A percentile compares a stretch with the other conserved stretches of the same genome.
These are phyloP conservation scores for Peribolospora baueri DNA, from an alignment of 768 basidiomycete genomes.

Conservation along the genomic window DNA sequence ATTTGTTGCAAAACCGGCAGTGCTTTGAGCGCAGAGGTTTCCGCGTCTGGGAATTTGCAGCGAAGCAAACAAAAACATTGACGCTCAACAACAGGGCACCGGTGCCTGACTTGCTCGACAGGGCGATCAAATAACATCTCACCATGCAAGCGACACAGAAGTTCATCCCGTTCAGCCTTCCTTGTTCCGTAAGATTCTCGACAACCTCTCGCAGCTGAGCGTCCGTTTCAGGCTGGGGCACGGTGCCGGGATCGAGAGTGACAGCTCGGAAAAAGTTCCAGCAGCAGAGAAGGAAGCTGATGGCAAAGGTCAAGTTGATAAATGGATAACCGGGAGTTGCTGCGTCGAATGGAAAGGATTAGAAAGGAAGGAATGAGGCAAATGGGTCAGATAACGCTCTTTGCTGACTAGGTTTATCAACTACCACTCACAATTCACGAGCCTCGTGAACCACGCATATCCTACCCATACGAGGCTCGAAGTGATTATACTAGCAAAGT, in stretches of 20 bases:
- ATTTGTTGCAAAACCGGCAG: conserved; percentile 73
- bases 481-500: conserved; percentile 74
- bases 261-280: conserved; percentile 84
- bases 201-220: conserved; percentile 74
- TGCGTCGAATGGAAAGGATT: conserved; percentile 15
- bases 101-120: background rate
- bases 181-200: conserved; percentile 68
- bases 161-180: conserved; percentile 76
- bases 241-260: conserved; percentile 67
- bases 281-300: conserved; percentile 42
- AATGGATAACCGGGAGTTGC: conserved; percentile 55
- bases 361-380: background rate
- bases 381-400: background rate
- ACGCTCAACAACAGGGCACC: background rate
- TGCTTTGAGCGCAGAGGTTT: conserved; percentile 89
- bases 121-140: conserved; percentile 10
- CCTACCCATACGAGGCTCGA: conserved; percentile 68
- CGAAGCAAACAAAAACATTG: background rate
- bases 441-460: conserved; percentile 54
- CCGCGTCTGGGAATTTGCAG: conserved; percentile 31
- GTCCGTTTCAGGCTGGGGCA: conserved; percentile 55
- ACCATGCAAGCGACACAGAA: conserved; percentile 95
- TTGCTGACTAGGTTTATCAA: background rate
- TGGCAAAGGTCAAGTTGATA: conserved; percentile 48
- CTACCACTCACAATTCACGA: conserved; percentile 37